Base-by-base conservation (phyloP, 176 grass and related monocot genomes). In the Saccharum officinarum region DNA sequence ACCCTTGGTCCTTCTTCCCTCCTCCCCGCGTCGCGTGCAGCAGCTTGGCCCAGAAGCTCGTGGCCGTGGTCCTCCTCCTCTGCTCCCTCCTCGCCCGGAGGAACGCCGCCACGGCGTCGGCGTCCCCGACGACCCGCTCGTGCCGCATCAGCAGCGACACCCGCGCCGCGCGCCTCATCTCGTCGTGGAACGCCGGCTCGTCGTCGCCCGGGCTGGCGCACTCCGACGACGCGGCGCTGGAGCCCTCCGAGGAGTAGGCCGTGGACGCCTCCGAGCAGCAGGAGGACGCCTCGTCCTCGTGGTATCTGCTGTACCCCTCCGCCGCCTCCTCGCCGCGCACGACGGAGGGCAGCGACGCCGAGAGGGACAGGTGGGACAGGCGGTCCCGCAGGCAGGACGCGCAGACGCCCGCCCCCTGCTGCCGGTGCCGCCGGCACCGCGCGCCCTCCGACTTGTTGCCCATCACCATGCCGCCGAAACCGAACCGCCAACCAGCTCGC, bases 371-470 rank as follows among this genome's bases (percentile, higher is more conserved):
- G 49, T 47, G 87, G 66, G 84, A 74, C 71, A 98, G 89, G 69
- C 87, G 92, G 68, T 98, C 93, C 52, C 67, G 90, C 47, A 98
- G 87, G 93, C 95, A 98, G 49, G 17, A 71, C 49, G 95, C 83
- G 85, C 95, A 98, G 25, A 98, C 92, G 16, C 95, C 92, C 0
- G 65, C 73, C 7, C 36, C 75, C 44, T 79, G 73, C 34, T 87
- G 84, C 41, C 76, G 75, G 79, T 88, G 95, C 75, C 83, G 88
- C 89, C 82, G 80, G 87, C 95, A 98, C 74, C 63, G 33, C 70
- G 63, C 76, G 4, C 68, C 80, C 37, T 62, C 80, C 28, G 57
- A 31, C 79, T 49, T 90, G 20, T 66, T 80, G 57, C 89, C 89
- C 81, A 87, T 81, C 49, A 41, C 80, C 80, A 44, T 12, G 14